Conservation (phyloP, 2,329 filamentous ascomycete species). For the Diaporthe humulicola region DNA sequence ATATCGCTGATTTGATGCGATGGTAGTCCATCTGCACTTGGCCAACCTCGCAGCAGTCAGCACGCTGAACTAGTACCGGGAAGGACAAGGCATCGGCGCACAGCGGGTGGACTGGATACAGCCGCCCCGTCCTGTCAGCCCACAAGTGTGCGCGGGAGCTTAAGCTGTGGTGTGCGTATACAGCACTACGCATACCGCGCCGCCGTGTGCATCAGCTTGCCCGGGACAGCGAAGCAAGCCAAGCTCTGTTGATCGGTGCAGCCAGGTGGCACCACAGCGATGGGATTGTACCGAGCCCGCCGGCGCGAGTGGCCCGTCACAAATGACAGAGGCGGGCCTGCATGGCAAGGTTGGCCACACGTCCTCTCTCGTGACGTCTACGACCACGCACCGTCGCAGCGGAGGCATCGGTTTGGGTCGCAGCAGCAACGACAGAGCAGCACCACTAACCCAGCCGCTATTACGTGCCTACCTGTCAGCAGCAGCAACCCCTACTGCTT, state of each 20-base stretch:
- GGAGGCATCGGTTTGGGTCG: not conserved
- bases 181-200: not conserved
- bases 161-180: not conserved
- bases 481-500: not conserved
- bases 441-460: not conserved
- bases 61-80: not conserved
- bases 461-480: not conserved
- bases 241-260: constrained; percentile 1
- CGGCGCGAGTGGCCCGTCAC: constrained; percentile 37
- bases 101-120: not conserved
- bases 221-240: not conserved
- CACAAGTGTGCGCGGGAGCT: not conserved
- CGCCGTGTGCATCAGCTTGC: not conserved
- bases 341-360: constrained; percentile 30
- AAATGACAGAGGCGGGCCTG: constrained; percentile 37
- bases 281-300: constrained; percentile 2
- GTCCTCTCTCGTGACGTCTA: constrained; percentile 21
- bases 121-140: not conserved
- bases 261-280: constrained; percentile 20
- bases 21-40: not conserved
- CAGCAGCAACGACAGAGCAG: not conserved
- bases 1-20: not conserved
- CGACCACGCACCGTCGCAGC: not conserved
- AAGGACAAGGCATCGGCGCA: not conserved
- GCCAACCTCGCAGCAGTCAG: not conserved